Conservation (phyloP, 139 green algal genomes). For the Ostreobium quekettii region DNA sequence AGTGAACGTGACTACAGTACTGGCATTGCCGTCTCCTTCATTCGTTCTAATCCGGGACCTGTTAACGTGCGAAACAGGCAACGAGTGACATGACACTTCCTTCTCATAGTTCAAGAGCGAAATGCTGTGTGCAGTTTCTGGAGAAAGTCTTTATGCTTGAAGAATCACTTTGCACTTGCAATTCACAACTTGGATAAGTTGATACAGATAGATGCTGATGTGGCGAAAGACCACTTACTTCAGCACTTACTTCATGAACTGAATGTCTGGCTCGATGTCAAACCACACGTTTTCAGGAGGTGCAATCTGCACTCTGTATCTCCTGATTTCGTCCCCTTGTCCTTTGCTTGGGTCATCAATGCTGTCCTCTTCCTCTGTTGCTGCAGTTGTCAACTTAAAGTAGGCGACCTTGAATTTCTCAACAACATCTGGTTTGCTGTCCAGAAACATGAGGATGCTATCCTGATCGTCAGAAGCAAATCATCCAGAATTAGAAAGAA, state of each 20-base stretch:
- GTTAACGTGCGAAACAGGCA: not conserved
- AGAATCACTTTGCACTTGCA: not conserved
- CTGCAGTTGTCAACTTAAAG: too few species aligned
- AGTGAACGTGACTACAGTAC: conserved; percentile 2
- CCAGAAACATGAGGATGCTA: too few species aligned
- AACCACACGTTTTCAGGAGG: conserved; percentile 15
- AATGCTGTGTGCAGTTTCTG: not conserved
- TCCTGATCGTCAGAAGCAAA: too few species aligned
- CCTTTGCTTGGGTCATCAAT: too few species aligned
- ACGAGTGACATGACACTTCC: not conserved
- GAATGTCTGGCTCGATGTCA: conserved; percentile 4
- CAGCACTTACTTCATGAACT: conserved; percentile 20
- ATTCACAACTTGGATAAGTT: not conserved
- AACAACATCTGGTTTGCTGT: too few species aligned
- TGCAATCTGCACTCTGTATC: not conserved
- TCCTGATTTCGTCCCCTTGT: too few species aligned
- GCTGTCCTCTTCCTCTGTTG: too few species aligned
- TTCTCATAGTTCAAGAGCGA: not conserved
- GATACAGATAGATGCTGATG: not conserved
- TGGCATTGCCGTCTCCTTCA: too few species aligned
- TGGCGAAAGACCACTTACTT: too few species aligned
- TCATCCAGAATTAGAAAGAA: too few species aligned
- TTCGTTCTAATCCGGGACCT: not conserved
- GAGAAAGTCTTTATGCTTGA: not conserved
- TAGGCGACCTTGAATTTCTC: too few species aligned